Base-by-base conservation (phyloP, 768 basidiomycete species). In the Tulasnella sp. region DNA sequence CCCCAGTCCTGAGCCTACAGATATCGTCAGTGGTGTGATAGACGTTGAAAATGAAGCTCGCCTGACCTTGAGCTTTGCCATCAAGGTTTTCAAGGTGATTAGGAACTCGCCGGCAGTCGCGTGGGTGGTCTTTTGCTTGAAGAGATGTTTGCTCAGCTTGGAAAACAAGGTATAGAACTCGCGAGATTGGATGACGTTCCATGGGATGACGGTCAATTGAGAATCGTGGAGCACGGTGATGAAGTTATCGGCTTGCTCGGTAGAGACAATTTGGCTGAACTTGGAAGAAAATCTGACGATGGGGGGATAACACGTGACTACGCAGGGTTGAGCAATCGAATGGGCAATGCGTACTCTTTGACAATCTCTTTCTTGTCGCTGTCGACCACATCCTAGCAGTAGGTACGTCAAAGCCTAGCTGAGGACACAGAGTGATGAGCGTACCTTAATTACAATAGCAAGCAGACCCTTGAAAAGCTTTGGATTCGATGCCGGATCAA, bases 381-480 rank as follows among this genome's bases (percentile, higher is more conserved):
- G 52, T 82, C 80, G 0, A 80, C 73, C 7, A 82, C 80, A 45
- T 83, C 81, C 80, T 82, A 53, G 17, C 6, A 25, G 29, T 11
- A 8, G 19, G 48, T 23, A 25, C 5, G 62, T n/a, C 52, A 9
- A 15, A n/a, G 27, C 6, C 15, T 27, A 15, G 12, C 15, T 15
- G 0, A 6, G 2, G 6, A 12, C 27, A 43, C 11, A 5, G 14
- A 15, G 1, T 17, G 19, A 15, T 21, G 12, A 7, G 7, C 53
- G 8, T 48, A 73, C 79, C 71, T 82, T 83, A 66, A 82, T 81
- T 43, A 82, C 80, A 61, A 82, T 80, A 4, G 73, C 73, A 12
- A 83, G 66, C 0, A 73, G 77, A 0, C 78, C 81, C 61, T 73
- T 75, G 66, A 82, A 82, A 4, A 83, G 66, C 1, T 71, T 71